Conservation (phyloP, 225 moss, liverwort and hornwort species). For the Pseudisothecium myosuroides region DNA sequence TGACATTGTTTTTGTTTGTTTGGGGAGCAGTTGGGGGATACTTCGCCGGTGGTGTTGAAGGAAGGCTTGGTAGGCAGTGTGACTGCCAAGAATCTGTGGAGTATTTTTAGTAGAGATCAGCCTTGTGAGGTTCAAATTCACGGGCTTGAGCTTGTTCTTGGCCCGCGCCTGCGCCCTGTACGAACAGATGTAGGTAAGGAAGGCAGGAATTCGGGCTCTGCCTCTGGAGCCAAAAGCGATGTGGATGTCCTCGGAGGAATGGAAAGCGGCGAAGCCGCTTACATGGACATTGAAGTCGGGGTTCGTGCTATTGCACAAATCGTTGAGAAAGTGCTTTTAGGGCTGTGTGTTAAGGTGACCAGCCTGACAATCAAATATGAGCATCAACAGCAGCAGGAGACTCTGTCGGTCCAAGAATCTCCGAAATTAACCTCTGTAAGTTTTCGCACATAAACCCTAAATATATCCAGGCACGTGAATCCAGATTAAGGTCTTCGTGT, state of each 20-base stretch:
- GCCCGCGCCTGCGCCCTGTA: conserved; percentile 40
- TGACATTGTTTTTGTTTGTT: neutral
- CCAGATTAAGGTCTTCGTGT: neutral
- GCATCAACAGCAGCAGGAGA: conserved; percentile 24
- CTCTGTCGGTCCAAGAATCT: neutral
- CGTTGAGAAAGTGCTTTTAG: conserved; percentile 85
- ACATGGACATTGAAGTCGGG: conserved; percentile 90
- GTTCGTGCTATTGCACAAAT: conserved; percentile 93
- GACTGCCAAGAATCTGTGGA: conserved; percentile 57
- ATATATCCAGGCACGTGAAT: neutral
- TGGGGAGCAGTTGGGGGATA: conserved; percentile 65
- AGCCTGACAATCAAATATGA: conserved; percentile 65
- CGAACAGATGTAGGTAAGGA: conserved; percentile 33
- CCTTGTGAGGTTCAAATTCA: conserved; percentile 87
- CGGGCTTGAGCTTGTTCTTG: conserved; percentile 74
- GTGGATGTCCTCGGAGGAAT: conserved; percentile 18
- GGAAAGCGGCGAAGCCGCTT: conserved; percentile 50
- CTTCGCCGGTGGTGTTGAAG: conserved; percentile 72
- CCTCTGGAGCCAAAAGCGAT: conserved; percentile 3
- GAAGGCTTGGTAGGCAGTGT: conserved; percentile 74
- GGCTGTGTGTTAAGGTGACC: conserved; percentile 70
- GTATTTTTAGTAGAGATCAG: conserved; percentile 47
- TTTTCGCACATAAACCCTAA: conserved; percentile 3
- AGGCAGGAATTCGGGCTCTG: conserved; percentile 6
- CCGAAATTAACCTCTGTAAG: conserved; percentile 9